Evolutionary conservation across 306 rosid species (phyloP), one percentile per base, ranked within the genome.

Genomic region (Myrica gale): DNA sequence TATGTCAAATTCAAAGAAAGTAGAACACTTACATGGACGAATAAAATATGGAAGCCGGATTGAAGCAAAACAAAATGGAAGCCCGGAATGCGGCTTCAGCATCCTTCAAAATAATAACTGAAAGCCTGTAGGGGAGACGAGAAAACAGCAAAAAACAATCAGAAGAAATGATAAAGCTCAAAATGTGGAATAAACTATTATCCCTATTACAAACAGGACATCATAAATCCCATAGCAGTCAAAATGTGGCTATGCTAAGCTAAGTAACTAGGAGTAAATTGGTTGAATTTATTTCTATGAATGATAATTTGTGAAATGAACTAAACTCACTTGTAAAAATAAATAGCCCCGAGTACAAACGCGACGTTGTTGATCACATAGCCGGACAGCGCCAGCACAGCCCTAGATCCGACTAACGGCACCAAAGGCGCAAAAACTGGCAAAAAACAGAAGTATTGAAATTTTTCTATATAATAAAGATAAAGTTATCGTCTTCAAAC

Each of bases 51-150:
- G 95, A 92, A 51, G 98, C 98, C 9, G 97, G 98, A 65, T 95
- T 95, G 85, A 95, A 92, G 88, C 98, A 95, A 85, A 92, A 95
- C 81, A 95, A 79, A 63, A 95, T n/a, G 0, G 97, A 84, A 80
- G 97, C 97, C 50, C 91, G 85, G 19, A 88, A 53, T 5, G 98
- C 92, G 9, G 79, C 84, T 60, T 88, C 87, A 55, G 70, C 83
- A 48, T 90, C 90, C 84, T 88, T 86, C 87, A 95, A 85, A 77
- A 92, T 62, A 21, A 78, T 45, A 23, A 80, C 70, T 63, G 98
- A 95, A 73, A 95, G 90, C 87, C 92, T 90, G 88, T 72, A 39
- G 19, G 63, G 76, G 71, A 76, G 54, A 82, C 37, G 69, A 74
- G 68, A 56, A 43, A 51, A 61, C 70, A 84, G 45, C 68, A 83